Percentiles rank a stretch among this genome's conserved stretches.
Conservation (phyloP, 306 rosid species). For the Prunus mume region DNA sequence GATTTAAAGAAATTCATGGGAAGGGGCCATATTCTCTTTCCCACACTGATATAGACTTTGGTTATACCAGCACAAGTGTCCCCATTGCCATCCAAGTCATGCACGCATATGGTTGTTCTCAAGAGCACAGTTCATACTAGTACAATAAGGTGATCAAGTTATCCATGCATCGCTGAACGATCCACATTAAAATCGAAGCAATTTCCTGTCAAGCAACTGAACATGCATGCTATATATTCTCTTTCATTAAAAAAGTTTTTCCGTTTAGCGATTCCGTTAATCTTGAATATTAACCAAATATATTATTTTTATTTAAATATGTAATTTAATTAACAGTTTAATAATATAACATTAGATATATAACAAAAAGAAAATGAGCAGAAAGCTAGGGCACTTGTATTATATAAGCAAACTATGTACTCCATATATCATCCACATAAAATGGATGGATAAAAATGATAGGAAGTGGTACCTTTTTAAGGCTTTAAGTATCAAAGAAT, state of each 20-base stretch:
- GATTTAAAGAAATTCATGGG: background rate
- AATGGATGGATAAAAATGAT: background rate
- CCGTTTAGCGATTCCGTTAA: too few species aligned
- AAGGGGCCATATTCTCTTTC: background rate
- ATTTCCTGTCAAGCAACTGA: too few species aligned
- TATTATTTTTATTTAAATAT: too few species aligned
- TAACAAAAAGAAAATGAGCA: too few species aligned
- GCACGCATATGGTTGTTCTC: background rate
- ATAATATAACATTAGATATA: too few species aligned
- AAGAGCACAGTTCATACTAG: background rate
- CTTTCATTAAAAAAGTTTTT: too few species aligned
- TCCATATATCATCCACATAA: background rate
- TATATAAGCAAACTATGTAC: too few species aligned
- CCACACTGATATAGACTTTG: slow-evolving; percentile 1
- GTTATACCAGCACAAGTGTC: background rate
- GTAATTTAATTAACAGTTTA: too few species aligned
- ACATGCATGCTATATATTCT: too few species aligned
- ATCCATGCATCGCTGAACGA: background rate
- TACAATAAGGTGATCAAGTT: background rate
- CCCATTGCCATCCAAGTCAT: background rate
- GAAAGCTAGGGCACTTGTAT: too few species aligned
- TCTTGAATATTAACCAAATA: too few species aligned
- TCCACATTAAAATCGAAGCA: background rate
- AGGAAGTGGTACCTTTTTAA: background rate
- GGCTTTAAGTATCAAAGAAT: background rate